These are phyloP conservation scores for Papiliotrema nemorosa DNA, from an alignment of 1,284 basidiomycete species.

Conservation along the genomic window DNA sequence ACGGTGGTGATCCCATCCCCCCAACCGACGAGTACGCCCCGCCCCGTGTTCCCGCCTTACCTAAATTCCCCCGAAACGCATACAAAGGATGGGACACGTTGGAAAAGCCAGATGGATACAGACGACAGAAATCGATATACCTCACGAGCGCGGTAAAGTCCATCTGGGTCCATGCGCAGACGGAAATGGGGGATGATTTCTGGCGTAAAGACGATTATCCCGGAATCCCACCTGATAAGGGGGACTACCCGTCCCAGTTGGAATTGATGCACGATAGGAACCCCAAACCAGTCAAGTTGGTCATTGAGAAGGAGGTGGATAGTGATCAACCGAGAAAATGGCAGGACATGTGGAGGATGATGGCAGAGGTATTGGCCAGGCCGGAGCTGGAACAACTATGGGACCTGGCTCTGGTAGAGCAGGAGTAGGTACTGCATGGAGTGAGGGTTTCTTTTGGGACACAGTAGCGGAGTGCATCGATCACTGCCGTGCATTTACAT, in stretches of 20 bases:
- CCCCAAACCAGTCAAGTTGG: not conserved
- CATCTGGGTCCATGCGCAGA: not conserved
- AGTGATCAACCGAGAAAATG: not conserved
- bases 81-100: not conserved
- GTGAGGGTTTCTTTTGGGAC: too few species aligned
- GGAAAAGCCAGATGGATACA: not conserved
- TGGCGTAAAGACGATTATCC: not conserved
- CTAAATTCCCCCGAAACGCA: not conserved
- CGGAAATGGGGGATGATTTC: not conserved
- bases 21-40: not conserved
- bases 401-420: not conserved
- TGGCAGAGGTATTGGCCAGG: not conserved
- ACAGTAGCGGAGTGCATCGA: too few species aligned
- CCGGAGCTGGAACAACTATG: not conserved
- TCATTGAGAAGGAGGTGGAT: not conserved
- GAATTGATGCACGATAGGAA: not conserved
- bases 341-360: not conserved
- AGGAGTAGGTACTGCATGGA: too few species aligned
- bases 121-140: slow-evolving; percentile 1
- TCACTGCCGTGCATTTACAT: too few species aligned
- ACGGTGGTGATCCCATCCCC: not conserved
- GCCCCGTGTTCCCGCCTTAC: not conserved
- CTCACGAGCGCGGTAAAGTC: not conserved
- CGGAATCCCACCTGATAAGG: not conserved
- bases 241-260: not conserved